phyloP scores from a whole-genome alignment of 2,329 filamentous ascomycete genomes.

The Neofusicoccum ribis region DNA sequence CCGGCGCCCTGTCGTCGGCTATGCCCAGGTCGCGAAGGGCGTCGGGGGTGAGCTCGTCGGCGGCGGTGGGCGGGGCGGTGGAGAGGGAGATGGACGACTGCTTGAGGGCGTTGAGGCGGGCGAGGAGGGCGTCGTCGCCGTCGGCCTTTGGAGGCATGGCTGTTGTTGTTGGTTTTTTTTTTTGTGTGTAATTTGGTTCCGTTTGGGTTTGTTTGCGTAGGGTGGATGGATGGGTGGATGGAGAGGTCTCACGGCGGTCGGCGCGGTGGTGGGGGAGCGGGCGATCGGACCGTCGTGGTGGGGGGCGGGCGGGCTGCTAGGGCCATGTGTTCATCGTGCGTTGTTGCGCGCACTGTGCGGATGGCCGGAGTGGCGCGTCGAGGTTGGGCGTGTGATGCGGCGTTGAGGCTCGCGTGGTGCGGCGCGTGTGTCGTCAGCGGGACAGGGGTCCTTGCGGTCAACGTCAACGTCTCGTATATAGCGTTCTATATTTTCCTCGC shows the following conservation, averaged over 20 bases:
- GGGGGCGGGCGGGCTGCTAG: background rate
- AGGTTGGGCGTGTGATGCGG: too few species aligned
- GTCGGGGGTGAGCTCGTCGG: slow-evolving; percentile 12
- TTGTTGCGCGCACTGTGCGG: too few species aligned
- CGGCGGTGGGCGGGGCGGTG: slow-evolving; percentile 23
- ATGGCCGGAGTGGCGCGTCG: too few species aligned
- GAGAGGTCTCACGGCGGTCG: background rate
- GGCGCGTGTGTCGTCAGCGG: too few species aligned
- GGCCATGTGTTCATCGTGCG: slow-evolving; percentile 5
- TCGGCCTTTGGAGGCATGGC: background rate
- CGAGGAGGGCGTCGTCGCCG: slow-evolving; percentile 42
- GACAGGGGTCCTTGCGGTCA: too few species aligned
- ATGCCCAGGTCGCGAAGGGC: slow-evolving; percentile 5
- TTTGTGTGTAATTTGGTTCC: background rate
- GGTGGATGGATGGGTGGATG: background rate
- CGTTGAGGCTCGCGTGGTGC: too few species aligned
- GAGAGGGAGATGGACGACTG: slow-evolving; percentile 42
- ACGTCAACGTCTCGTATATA: too few species aligned
- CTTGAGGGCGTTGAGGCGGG: slow-evolving; percentile 51
- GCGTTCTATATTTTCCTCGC: too few species aligned
- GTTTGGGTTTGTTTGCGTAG: background rate
- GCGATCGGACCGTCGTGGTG: background rate
- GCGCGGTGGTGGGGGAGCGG: background rate
- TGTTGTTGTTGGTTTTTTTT: background rate
- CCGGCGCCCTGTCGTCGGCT: background rate